These are phyloP conservation scores for Amauroascus niger DNA, from an alignment of 2,329 filamentous ascomycete genomes.

Conservation along the genomic window DNA sequence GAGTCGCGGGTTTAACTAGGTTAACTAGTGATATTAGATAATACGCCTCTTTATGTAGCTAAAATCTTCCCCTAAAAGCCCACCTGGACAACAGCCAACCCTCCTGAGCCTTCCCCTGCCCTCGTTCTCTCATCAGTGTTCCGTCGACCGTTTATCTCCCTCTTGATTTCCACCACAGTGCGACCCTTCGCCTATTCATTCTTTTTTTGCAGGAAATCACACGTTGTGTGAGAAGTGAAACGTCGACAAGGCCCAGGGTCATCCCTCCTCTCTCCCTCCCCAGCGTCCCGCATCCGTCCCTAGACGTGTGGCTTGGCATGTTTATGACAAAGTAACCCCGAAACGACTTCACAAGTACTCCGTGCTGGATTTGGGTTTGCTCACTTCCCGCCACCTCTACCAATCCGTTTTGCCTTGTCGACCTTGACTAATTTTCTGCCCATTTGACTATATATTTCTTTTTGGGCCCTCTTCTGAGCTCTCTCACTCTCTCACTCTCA, in stretches of 20 bases:
- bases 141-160: too few relatives aligned
- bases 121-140: neutral
- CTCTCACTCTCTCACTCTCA: neutral
- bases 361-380: constrained; percentile 1
- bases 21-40: too few relatives aligned
- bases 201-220: neutral
- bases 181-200: constrained; percentile 1
- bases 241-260: constrained; percentile 4
- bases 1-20: too few relatives aligned
- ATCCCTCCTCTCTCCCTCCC: constrained; percentile 3
- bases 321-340: constrained; percentile 4
- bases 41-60: too few relatives aligned
- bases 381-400: constrained; percentile 2
- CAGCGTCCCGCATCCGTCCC: neutral
- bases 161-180: too few relatives aligned
- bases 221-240: constrained; percentile 6
- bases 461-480: too few relatives aligned
- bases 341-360: neutral
- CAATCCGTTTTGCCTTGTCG: neutral
- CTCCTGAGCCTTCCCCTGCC: neutral
- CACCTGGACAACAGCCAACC: too few relatives aligned
- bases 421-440: neutral
- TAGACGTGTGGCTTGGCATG: constrained; percentile 1
- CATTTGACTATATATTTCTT: neutral
- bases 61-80: too few relatives aligned